Conservation (phyloP, 108 stramenopile genomes). For the Epipyxis sp. region DNA sequence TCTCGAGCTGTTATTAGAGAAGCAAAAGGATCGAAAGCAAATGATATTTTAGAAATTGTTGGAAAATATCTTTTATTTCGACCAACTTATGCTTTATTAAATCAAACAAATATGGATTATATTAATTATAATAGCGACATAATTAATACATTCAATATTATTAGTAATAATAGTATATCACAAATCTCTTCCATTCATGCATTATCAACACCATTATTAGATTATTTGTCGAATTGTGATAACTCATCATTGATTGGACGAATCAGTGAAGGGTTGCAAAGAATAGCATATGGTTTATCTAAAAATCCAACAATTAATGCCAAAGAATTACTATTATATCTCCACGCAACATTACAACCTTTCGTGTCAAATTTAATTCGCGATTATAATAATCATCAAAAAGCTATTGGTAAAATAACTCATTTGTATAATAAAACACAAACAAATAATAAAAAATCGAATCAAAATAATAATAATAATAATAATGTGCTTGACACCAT, state of each 20-base stretch:
- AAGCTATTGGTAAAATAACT: background rate
- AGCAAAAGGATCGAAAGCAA: constrained; percentile 42
- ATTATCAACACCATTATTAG: constrained; percentile 43
- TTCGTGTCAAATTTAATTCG: constrained; percentile 37
- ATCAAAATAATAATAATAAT: no score
- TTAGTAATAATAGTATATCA: background rate
- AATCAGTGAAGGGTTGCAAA: constrained; percentile 33
- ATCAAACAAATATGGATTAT: constrained; percentile 38
- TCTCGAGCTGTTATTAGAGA: constrained; percentile 6
- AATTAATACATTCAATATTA: no score
- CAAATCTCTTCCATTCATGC: constrained; percentile 46
- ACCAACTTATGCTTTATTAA: constrained; percentile 43
- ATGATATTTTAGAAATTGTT: constrained; percentile 47
- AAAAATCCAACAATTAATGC: constrained; percentile 45
- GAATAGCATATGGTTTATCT: constrained; percentile 46
- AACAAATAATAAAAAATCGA: no score
- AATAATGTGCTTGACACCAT: background rate
- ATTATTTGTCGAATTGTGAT: constrained; percentile 38
- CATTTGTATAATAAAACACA: no score
- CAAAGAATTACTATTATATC: constrained; percentile 52
- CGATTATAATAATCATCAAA: background rate
- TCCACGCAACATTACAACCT: constrained; percentile 51
- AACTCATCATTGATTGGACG: constrained; percentile 12
- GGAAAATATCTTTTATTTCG: constrained; percentile 46
- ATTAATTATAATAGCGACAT: no score